Base-by-base conservation (phyloP, 2,329 filamentous ascomycete species). In the Phialophora expanda region DNA sequence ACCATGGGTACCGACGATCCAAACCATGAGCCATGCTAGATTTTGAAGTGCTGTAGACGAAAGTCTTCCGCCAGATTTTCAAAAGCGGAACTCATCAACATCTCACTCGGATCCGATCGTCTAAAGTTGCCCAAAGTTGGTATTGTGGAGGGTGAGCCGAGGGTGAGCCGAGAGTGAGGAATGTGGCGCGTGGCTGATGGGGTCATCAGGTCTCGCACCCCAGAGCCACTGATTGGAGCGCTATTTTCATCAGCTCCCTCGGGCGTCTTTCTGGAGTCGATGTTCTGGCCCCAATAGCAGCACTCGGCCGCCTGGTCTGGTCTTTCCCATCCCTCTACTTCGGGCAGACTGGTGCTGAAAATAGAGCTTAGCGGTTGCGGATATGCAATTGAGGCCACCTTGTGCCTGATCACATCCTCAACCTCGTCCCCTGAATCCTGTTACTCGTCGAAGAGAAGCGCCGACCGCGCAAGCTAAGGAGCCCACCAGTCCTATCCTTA, bases 281-380 rank as follows among this genome's bases (percentile, higher is more conserved):
- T 28, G 22, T 34, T 55, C 32, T 61, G 30, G 26, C 59, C 56
- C 62, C 62, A 61, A 65, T 65, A 34, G 28, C 34, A 60, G 28
- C 56, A n/a, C 50, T 55, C 56, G 44, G 50, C 50, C 62, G 56
- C 56, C 22, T 56, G 34, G 38, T 53, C 32, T 56, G 32, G 54
- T 30, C 38, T 56, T 22, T n/a, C 63, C 53, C 53, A 56, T 57
- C 41, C 51, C 53, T 11, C 64, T 62, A 62, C 38, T 56, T 41
- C 60, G 55, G 64, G 60, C 46, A 55, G 14, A 30, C 50, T 46
- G 53, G 51, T 51, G 60, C 64, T 62, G 64, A 62, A 62, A 62
- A 62, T 66, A 66, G 64, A 66, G 54, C 38, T 38, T 44, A 56
- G 64, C 58, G 64, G 41, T 46, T 66, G 38, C 57, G 54, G 54